A percentile compares a stretch with the other conserved stretches of the same genome.
Evolutionary conservation across 2,329 filamentous ascomycete genomes (phyloP).

Genomic region (Capronia americana): DNA sequence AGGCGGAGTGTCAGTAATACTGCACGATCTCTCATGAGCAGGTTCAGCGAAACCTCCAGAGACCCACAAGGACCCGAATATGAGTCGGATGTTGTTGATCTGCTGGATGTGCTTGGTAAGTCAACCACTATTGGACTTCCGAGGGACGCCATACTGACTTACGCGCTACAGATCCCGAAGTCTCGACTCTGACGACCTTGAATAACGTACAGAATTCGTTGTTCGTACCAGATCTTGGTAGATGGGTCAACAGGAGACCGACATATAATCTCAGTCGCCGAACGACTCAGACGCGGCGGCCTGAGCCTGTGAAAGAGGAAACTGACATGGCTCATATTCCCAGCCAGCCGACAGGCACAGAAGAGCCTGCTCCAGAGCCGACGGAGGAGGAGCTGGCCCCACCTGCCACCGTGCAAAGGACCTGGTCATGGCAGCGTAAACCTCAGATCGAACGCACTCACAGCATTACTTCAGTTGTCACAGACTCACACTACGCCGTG

Average conservation of each 20-base stretch:
- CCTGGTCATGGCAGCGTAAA: slow-evolving; percentile 36
- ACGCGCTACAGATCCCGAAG: slow-evolving; percentile 72
- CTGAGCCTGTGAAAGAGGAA: slow-evolving; percentile 21
- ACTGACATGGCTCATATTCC: slow-evolving; percentile 56
- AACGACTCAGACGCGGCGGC: slow-evolving; percentile 22
- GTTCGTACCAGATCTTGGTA: slow-evolving; percentile 81
- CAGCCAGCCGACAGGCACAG: slow-evolving; percentile 43
- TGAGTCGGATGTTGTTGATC: slow-evolving; percentile 67
- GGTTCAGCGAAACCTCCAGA: slow-evolving; percentile 30
- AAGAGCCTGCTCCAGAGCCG: slow-evolving; percentile 37
- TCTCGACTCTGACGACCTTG: slow-evolving; percentile 79
- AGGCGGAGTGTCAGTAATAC: slow-evolving; percentile 36
- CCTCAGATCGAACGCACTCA: slow-evolving; percentile 44
- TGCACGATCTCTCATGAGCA: slow-evolving; percentile 38
- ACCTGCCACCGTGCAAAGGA: slow-evolving; percentile 27
- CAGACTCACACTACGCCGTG: slow-evolving; percentile 76
- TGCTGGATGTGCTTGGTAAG: slow-evolving; percentile 72
- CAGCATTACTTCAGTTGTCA: slow-evolving; percentile 72
- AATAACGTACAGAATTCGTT: slow-evolving; percentile 91
- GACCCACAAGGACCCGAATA: slow-evolving; percentile 56
- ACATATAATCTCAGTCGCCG: slow-evolving; percentile 65
- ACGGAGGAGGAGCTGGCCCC: slow-evolving; percentile 21
- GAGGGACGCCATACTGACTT: neutral
- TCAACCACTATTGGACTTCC: slow-evolving; percentile 14
- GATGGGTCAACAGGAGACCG: slow-evolving; percentile 75